A percentile compares a stretch with the other conserved stretches of the same genome.
These are phyloP conservation scores for Neonectria sp. DNA, from an alignment of 2,329 filamentous ascomycete genomes.

Conservation along the genomic window DNA sequence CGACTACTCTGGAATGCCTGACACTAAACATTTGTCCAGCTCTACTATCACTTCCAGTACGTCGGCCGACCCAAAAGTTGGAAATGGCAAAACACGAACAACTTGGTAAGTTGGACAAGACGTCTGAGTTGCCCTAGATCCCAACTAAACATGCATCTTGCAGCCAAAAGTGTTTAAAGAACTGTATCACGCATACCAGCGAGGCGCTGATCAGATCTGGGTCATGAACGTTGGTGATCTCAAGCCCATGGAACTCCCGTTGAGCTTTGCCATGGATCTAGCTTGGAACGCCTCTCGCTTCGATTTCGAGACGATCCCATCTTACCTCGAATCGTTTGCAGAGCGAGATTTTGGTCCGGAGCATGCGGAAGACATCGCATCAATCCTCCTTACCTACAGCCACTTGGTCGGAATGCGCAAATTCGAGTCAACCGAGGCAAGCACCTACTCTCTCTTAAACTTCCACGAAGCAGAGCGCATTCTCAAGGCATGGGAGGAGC, in stretches of 20 bases:
- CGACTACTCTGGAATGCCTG: slow-evolving; percentile 29
- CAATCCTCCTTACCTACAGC: slow-evolving; percentile 68
- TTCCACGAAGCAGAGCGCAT: slow-evolving; percentile 75
- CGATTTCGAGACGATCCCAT: slow-evolving; percentile 10
- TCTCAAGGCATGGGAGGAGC: slow-evolving; percentile 48
- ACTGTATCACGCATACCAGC: slow-evolving; percentile 67
- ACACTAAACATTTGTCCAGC: slow-evolving; percentile 41
- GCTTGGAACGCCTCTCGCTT: slow-evolving; percentile 58
- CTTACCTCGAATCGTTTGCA: slow-evolving; percentile 31
- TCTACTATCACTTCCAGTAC: slow-evolving; percentile 72
- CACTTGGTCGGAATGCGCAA: slow-evolving; percentile 65
- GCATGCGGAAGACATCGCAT: slow-evolving; percentile 47
- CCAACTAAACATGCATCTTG: no score
- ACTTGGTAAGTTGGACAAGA: not conserved
- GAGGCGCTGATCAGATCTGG: slow-evolving; percentile 73
- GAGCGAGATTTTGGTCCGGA: not conserved
- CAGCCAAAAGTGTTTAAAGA: slow-evolving; percentile 53
- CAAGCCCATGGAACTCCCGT: slow-evolving; percentile 71
- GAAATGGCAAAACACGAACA: slow-evolving; percentile 71
- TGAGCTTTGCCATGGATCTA: slow-evolving; percentile 71
- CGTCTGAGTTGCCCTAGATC: no score
- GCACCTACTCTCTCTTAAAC: slow-evolving; percentile 73
- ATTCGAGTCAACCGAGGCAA: slow-evolving; percentile 73
- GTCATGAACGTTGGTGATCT: slow-evolving; percentile 77
- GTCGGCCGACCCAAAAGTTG: slow-evolving; percentile 73